Base-by-base conservation (phyloP, 371 early-diverging fungal genomes). In the Syncephalastrum contaminatum region DNA sequence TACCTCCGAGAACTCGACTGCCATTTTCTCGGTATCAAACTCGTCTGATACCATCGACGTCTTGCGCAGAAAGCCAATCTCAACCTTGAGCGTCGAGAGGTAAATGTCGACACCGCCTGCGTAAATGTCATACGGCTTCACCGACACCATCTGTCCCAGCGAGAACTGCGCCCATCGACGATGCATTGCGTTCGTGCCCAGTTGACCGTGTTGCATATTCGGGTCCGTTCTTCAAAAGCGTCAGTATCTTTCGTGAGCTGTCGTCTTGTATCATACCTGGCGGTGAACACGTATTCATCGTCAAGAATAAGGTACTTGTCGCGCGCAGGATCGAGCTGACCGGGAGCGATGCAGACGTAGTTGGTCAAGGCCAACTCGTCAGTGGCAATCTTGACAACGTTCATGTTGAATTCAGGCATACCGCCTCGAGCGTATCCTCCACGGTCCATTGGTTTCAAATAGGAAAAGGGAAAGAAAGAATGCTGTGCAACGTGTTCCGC, bases 141-240 rank as follows among this genome's bases (percentile, higher is more conserved):
- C 88, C 13, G 83, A 67, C 4, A 96, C 89, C 30, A 90, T 88
- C 71, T 95, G 86, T 45, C 86, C 84, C 5, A 96, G 64, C 4
- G 93, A 89, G 44, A 94, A 77, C 19, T 77, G 76, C n/a, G 92
- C 94, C 92, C 93, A 97, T 43, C 85, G 82, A 25, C 98, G 87
- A 47, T 96, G 96, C 44, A 87, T 76, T 41, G 70, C 66, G 21
- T 89, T 85, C 15, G 91, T 86, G 5, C 93, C 96, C 12, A 96
- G 61, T 42, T 86, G 71, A 16, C 92, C 89, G 1, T 75, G 55
- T n/a, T 72, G 65, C 43, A 87, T 56, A n/a, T 62, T 53, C 55
- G 81, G 73, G 60, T 87, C 75, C 43, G 77, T 53, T 51, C 90
- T 91, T 3, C 1, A 14, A 50, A 16, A 16, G 20, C 41, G 21